These are phyloP conservation scores for Gillenia trifoliata DNA, from an alignment of 306 rosid genomes.

Conservation along the genomic window DNA sequence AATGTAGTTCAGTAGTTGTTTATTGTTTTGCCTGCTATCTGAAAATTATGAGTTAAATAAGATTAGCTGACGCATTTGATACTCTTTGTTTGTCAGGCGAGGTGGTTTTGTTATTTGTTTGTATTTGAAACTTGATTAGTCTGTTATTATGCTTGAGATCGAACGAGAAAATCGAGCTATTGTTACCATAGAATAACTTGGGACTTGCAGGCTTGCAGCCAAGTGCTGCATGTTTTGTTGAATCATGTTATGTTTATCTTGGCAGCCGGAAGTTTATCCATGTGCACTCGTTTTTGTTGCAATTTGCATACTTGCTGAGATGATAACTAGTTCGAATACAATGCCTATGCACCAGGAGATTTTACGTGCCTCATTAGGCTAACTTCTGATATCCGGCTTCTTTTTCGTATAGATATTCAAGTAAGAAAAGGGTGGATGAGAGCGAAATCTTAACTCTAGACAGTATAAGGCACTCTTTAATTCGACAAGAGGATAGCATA, in stretches of 20 bases:
- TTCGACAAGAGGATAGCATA: slow-evolving; percentile 63
- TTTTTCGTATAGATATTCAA: slow-evolving; percentile 23
- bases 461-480: slow-evolving; percentile 42
- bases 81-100: neutral
- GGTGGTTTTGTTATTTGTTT: neutral
- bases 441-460: slow-evolving; percentile 53
- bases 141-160: neutral
- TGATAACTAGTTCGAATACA: neutral
- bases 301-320: neutral
- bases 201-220: neutral
- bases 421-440: slow-evolving; percentile 47
- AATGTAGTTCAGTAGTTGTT: neutral
- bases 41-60: neutral
- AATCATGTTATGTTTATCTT: neutral
- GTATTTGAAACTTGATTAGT: neutral
- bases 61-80: neutral
- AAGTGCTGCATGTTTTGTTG: neutral
- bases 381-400: slow-evolving; percentile 10
- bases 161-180: neutral
- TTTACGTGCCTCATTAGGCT: neutral
- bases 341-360: neutral
- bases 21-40: neutral
- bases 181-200: neutral
- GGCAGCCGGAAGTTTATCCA: neutral
- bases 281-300: neutral